Conservation (phyloP, 225 moss, liverwort and hornwort genomes). For the Bryoerythrophyllum caledonicum region DNA sequence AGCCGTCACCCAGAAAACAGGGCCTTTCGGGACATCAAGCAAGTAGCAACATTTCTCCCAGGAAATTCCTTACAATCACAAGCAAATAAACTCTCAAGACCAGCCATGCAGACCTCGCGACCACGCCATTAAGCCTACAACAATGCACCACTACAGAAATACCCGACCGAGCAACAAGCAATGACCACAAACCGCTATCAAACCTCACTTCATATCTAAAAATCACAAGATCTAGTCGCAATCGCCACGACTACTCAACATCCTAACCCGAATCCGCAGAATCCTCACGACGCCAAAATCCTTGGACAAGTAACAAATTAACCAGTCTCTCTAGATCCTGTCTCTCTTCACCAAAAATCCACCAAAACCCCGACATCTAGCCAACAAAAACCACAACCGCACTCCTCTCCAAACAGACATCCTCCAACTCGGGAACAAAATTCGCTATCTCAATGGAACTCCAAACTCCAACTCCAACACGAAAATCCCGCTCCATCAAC, state of each 20-base stretch:
- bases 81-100: neutral
- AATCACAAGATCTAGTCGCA: constrained; percentile 20
- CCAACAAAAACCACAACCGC: neutral
- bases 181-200: neutral
- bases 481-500: neutral
- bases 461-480: neutral
- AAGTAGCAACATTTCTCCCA: neutral
- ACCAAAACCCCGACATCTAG: neutral
- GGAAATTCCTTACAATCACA: neutral
- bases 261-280: neutral
- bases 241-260: neutral
- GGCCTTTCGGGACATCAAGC: neutral
- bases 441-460: constrained; percentile 4
- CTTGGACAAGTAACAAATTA: neutral
- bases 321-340: neutral
- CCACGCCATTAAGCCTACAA: neutral
- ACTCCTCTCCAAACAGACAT: neutral
- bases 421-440: constrained; percentile 3
- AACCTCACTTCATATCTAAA: neutral
- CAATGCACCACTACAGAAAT: constrained; percentile 1
- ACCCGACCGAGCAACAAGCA: neutral
- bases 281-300: constrained; percentile 7
- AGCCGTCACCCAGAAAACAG: neutral
- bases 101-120: constrained; percentile 2
- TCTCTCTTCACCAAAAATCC: neutral